Percentiles rank a stretch among this genome's conserved stretches.
Evolutionary conservation across 2,329 filamentous ascomycete species (phyloP).

Genomic region (Pseudogymnoascus sp.): DNA sequence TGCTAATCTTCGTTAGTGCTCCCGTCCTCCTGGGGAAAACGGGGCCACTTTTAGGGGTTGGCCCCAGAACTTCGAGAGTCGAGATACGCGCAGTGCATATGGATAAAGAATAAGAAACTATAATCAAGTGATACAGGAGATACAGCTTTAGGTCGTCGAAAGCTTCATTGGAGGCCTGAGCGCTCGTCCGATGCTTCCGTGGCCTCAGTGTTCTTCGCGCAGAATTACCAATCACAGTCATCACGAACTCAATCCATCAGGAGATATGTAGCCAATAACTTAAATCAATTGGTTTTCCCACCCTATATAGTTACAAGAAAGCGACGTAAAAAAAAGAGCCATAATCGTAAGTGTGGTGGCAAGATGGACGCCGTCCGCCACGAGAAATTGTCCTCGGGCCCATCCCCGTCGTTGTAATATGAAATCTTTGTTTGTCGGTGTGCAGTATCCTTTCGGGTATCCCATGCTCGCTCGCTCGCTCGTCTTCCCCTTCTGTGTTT

Average conservation of each 20-base stretch:
- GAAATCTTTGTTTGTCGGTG: conserved; percentile 1
- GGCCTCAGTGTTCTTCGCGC: neutral
- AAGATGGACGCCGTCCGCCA: neutral
- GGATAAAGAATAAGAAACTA: neutral
- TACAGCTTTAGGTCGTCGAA: neutral
- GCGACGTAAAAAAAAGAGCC: conserved; percentile 21
- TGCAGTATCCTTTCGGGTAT: conserved; percentile 2
- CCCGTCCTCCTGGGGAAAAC: neutral
- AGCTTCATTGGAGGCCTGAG: neutral
- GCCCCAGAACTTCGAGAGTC: neutral
- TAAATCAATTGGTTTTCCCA: conserved; percentile 1
- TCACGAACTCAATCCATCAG: neutral
- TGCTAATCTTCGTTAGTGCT: conserved; percentile 5
- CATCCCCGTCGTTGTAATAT: neutral
- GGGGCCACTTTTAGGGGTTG: neutral
- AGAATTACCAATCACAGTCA: neutral
- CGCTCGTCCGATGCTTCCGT: neutral
- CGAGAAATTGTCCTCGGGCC: neutral
- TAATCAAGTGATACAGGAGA: neutral
- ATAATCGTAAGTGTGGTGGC: conserved; percentile 17
- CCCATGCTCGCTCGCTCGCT: neutral
- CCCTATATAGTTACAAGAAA: conserved; percentile 6
- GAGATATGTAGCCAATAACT: neutral
- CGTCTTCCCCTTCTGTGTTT: neutral
- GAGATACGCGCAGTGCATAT: neutral